Evolutionary conservation across 805 yeast species (phyloP).

Genomic region (Ogataea paraovalis): DNA sequence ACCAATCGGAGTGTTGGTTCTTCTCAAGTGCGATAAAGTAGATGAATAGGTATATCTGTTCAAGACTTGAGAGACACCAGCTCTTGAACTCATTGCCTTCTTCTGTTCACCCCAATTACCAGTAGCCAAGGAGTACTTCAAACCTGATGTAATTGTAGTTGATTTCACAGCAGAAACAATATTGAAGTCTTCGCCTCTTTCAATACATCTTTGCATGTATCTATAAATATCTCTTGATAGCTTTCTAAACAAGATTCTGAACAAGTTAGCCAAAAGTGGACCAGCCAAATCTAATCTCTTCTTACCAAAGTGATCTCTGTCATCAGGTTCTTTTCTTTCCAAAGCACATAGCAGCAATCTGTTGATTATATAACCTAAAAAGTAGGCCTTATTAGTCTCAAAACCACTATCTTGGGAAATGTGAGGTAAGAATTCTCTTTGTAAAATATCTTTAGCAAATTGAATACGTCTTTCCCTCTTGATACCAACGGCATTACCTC

Average conservation of each 20-base stretch:
- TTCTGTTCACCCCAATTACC: slow-evolving; percentile 99
- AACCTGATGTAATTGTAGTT: slow-evolving; percentile 94
- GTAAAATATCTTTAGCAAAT: slow-evolving; percentile 94
- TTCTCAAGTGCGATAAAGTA: slow-evolving; percentile 96
- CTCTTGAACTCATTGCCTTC: slow-evolving; percentile 97
- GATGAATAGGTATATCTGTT: slow-evolving; percentile 98
- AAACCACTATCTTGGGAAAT: slow-evolving; percentile 97
- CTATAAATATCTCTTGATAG: slow-evolving; percentile 94
- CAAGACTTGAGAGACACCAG: slow-evolving; percentile 98
- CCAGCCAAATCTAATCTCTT: slow-evolving; percentile 98
- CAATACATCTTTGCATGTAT: slow-evolving; percentile 98
- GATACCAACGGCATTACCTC: slow-evolving; percentile 96
- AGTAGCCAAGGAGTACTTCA: slow-evolving; percentile 95
- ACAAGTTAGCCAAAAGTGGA: slow-evolving; percentile 91
- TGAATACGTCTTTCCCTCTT: slow-evolving; percentile 97
- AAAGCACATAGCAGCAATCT: slow-evolving; percentile 90
- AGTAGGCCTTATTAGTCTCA: slow-evolving; percentile 94
- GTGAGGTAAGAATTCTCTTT: slow-evolving; percentile 94
- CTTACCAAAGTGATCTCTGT: slow-evolving; percentile 99
- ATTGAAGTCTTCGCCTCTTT: slow-evolving; percentile 94
- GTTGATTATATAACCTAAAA: slow-evolving; percentile 97
- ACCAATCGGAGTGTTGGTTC: slow-evolving; percentile 99
- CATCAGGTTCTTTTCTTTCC: slow-evolving; percentile 97
- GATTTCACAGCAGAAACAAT: slow-evolving; percentile 95
- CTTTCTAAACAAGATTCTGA: slow-evolving; percentile 90